Evolutionary conservation across 2,329 filamentous ascomycete species (phyloP).

Genomic region (Trichoderma koningiopsis): DNA sequence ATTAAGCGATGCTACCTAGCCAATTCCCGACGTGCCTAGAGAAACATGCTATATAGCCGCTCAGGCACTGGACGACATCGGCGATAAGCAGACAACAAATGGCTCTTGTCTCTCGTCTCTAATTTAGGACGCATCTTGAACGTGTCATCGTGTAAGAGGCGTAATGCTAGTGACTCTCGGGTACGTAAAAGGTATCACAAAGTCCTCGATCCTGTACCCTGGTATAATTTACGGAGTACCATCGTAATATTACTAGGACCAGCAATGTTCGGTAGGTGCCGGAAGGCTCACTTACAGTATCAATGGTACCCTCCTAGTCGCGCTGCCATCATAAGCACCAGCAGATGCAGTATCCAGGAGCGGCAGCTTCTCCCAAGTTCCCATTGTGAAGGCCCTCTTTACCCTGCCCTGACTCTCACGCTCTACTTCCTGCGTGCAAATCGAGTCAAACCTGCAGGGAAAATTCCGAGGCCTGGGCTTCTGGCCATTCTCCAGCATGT

Average conservation of each 20-base stretch:
- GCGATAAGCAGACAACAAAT: background rate
- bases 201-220: background rate
- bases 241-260: background rate
- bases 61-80: background rate
- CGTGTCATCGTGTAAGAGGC: background rate
- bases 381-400: background rate
- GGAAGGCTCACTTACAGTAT: background rate
- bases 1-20: background rate
- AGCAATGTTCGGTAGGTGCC: slow-evolving; percentile 7
- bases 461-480: background rate
- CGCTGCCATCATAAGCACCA: slow-evolving; percentile 1
- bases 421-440: background rate
- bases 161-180: background rate
- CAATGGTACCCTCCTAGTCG: background rate
- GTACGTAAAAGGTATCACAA: background rate
- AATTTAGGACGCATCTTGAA: background rate
- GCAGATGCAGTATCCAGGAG: background rate
- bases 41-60: background rate
- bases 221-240: background rate
- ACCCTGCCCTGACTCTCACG: slow-evolving; percentile 5
- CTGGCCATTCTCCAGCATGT: background rate
- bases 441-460: background rate
- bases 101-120: background rate
- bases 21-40: background rate
- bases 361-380: background rate